Conservation (phyloP, 2,329 filamentous ascomycete species). For the Dryadomyces sulphureus region DNA sequence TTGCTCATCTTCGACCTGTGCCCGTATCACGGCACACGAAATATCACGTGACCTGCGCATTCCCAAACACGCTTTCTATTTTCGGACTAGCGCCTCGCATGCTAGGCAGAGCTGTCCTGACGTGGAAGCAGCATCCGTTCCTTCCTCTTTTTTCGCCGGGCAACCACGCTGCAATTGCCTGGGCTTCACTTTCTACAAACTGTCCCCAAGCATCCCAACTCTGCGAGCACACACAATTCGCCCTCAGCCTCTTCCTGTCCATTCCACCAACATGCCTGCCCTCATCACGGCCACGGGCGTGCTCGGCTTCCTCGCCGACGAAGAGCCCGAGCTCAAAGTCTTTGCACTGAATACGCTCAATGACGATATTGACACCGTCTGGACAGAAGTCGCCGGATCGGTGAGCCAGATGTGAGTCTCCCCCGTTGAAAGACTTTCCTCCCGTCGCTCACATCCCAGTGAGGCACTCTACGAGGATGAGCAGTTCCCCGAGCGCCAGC, state of each 20-base stretch:
- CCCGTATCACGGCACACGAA: no score
- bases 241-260: no score
- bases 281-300: conserved; percentile 89
- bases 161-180: no score
- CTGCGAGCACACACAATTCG: no score
- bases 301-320: conserved; percentile 87
- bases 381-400: conserved; percentile 90
- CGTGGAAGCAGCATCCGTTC: conserved; percentile 9
- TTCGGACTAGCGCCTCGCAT: background rate
- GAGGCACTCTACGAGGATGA: conserved; percentile 97
- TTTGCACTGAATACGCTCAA: conserved; percentile 93
- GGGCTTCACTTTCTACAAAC: no score
- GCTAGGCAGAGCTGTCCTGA: conserved; percentile 23
- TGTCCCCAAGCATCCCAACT: no score
- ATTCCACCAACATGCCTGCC: conserved; percentile 77
- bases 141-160: no score
- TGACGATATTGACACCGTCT: conserved; percentile 90
- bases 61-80: background rate
- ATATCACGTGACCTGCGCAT: background rate
- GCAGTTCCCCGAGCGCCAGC: conserved; percentile 79
- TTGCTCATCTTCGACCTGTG: no score
- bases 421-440: conserved; percentile 9
- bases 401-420: conserved; percentile 71
- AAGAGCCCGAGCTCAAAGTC: conserved; percentile 83
- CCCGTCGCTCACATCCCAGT: conserved; percentile 29